These are phyloP conservation scores for Zygosaccharomyces gambellarensis DNA, from an alignment of 805 yeast genomes.

Conservation along the genomic window DNA sequence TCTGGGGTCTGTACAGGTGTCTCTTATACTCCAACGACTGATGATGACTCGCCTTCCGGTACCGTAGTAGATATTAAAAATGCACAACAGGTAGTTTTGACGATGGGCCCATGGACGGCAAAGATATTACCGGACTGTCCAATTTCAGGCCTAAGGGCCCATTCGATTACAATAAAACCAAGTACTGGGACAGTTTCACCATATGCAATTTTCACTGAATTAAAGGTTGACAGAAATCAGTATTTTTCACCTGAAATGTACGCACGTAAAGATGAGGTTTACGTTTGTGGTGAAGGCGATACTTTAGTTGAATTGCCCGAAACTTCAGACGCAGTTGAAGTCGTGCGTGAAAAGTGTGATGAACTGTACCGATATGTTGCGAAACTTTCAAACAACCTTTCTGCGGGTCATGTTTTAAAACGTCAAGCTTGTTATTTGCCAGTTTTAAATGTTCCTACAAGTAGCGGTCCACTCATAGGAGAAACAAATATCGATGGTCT, in stretches of 20 bases:
- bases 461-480: constrained; percentile 91
- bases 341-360: constrained; percentile 82
- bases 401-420: constrained; percentile 68
- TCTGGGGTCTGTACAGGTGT: constrained; percentile 72
- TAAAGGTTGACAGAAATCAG: constrained; percentile 59
- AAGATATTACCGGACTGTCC: constrained; percentile 89
- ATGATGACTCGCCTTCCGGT: constrained; percentile 32
- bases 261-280: constrained; percentile 92
- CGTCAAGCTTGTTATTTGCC: constrained; percentile 96
- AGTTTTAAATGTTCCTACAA: constrained; percentile 85
- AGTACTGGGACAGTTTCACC: constrained; percentile 75
- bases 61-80: constrained; percentile 41
- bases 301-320: constrained; percentile 87
- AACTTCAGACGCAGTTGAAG: constrained; percentile 89
- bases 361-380: constrained; percentile 79
- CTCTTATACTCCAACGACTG: constrained; percentile 46
- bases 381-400: constrained; percentile 61
- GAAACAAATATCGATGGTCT: constrained; percentile 81
- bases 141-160: constrained; percentile 89
- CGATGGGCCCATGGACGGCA: constrained; percentile 97
- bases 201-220: constrained; percentile 89
- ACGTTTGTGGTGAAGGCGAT: constrained; percentile 97
- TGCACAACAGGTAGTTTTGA: constrained; percentile 75
- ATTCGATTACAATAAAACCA: constrained; percentile 88
- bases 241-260: constrained; percentile 91